A percentile compares a stretch with the other conserved stretches of the same genome.
Conservation (phyloP, 1,139 yeast genomes). For the Kluyveromyces sp. region DNA sequence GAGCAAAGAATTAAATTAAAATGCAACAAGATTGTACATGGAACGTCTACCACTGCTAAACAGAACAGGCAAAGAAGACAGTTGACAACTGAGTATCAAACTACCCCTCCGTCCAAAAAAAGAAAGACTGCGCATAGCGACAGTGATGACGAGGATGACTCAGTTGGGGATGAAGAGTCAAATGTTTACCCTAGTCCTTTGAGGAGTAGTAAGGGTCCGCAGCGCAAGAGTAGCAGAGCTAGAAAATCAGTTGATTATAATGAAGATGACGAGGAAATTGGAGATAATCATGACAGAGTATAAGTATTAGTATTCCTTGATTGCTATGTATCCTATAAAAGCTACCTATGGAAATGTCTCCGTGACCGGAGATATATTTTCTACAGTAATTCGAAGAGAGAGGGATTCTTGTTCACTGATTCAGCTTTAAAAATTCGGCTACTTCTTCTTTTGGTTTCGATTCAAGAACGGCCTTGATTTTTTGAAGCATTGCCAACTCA, state of each 20-base stretch:
- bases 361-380: neutral
- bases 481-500: conserved; percentile 48
- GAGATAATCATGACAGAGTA: conserved; percentile 18
- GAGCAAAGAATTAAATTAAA: conserved; percentile 24
- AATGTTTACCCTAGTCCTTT: conserved; percentile 12
- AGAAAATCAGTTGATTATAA: conserved; percentile 38
- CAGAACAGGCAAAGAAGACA: conserved; percentile 28
- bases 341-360: neutral
- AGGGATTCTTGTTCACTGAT: no score
- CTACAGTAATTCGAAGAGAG: no score
- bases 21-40: conserved; percentile 22
- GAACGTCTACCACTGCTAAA: conserved; percentile 26
- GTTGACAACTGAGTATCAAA: conserved; percentile 23
- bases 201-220: conserved; percentile 22
- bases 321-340: conserved; percentile 3
- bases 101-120: conserved; percentile 8
- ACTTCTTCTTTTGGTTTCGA: conserved; percentile 65
- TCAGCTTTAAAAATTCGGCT: conserved; percentile 42
- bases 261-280: conserved; percentile 28
- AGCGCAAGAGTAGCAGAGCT: conserved; percentile 42
- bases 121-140: conserved; percentile 8
- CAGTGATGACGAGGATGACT: conserved; percentile 9
- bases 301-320: conserved; percentile 1
- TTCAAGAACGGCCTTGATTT: conserved; percentile 55
- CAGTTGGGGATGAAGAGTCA: conserved; percentile 2